Conservation (phyloP, 495 filamentous ascomycete genomes). For the Penicillium simplicissimum region DNA sequence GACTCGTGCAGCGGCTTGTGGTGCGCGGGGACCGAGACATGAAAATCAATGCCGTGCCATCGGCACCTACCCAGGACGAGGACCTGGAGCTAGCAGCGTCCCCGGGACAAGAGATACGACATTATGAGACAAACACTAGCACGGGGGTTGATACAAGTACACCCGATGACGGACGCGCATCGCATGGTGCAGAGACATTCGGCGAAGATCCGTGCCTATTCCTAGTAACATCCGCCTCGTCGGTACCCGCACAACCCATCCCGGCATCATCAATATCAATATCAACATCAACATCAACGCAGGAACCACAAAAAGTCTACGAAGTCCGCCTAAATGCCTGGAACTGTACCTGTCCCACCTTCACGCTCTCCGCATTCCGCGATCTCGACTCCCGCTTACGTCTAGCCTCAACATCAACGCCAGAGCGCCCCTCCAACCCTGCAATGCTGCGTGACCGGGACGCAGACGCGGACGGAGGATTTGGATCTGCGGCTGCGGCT, state of each 20-base stretch:
- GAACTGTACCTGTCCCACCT: constrained; percentile 87
- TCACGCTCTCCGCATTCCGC: constrained; percentile 69
- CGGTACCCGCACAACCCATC: constrained; percentile 30
- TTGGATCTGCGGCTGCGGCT: constrained; percentile 7
- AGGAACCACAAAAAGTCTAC: constrained; percentile 50
- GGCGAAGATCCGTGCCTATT: constrained; percentile 36
- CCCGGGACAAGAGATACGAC: not conserved
- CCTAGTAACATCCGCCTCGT: constrained; percentile 49
- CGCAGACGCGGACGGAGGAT: not conserved
- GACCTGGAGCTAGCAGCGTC: no score
- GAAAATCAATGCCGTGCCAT: not conserved
- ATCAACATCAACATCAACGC: constrained; percentile 24
- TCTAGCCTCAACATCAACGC: not conserved
- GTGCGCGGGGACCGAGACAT: constrained; percentile 10
- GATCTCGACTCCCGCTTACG: constrained; percentile 16
- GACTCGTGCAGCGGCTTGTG: constrained; percentile 55
- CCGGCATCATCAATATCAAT: not conserved
- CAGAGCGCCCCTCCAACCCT: constrained; percentile 8
- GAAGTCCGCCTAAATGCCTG: constrained; percentile 73
- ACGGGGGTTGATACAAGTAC: not conserved
- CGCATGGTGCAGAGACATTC: not conserved
- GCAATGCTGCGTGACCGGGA: constrained; percentile 11
- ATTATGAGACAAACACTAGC: not conserved
- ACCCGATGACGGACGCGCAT: not conserved
- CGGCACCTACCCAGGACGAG: constrained; percentile 6